Percentiles rank a stretch among this genome's conserved stretches.
Evolutionary conservation across 192 early-diverging fungal species (phyloP).

Genomic region (Podila minutissima): DNA sequence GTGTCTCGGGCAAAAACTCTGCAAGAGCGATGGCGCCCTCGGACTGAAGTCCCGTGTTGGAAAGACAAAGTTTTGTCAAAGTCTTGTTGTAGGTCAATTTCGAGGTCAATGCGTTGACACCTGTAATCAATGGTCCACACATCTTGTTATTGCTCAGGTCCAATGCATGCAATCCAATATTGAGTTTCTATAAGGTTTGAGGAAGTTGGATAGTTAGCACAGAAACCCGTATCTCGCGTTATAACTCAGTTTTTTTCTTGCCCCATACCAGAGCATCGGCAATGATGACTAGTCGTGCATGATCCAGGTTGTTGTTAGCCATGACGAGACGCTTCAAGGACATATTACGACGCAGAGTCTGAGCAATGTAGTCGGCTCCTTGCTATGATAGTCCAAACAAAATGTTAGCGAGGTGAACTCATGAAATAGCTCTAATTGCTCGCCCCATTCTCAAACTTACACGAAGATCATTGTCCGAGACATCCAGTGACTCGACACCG

Average conservation of each 20-base stretch:
- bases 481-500: constrained; percentile 52
- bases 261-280: constrained; percentile 62
- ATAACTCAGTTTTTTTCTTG: neutral
- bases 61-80: constrained; percentile 69
- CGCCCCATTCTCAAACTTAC: constrained; percentile 5
- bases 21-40: constrained; percentile 84
- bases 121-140: constrained; percentile 38
- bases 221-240: neutral
- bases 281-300: constrained; percentile 52
- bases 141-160: constrained; percentile 53
- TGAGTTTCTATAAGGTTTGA: constrained; percentile 53
- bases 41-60: constrained; percentile 68
- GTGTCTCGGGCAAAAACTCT: constrained; percentile 83
- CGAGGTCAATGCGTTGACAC: constrained; percentile 48
- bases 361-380: constrained; percentile 65
- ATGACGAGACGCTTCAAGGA: constrained; percentile 55
- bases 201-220: neutral
- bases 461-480: constrained; percentile 58
- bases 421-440: too few relatives aligned
- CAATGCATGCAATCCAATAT: constrained; percentile 54
- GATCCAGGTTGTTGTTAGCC: constrained; percentile 61
- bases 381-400: constrained; percentile 11
- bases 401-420: too few relatives aligned
- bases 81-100: constrained; percentile 68
- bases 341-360: constrained; percentile 62